Base-by-base conservation (phyloP, 192 early-diverging fungal genomes). In the Nowakowskiella sp. region DNA sequence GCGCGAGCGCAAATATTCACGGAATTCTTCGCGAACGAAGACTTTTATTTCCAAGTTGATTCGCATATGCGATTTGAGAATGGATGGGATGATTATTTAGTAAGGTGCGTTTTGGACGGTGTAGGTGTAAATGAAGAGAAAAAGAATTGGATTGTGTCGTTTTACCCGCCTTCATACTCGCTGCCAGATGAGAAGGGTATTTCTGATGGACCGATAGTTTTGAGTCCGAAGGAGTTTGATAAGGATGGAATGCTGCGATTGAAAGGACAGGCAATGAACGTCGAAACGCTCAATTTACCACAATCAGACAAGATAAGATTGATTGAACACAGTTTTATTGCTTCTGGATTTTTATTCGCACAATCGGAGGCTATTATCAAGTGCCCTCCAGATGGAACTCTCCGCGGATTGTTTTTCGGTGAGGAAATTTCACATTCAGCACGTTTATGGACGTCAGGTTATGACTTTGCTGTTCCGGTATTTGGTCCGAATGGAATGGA, bases 341-440 rank as follows among this genome's bases (percentile, higher is more conserved):
- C 61, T 8, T 46, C 58, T 4, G 61, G 61, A 44, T 30, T 56
- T 21, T 36, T 63, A 9, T 63, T 63, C 44, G 44, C 32, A 24
- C 58, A 10, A 13, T 6, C 9, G 31, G 58, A 58, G 8, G 45
- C 31, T 2, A 42, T 53, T 5, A 24, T 9, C 6, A 52, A 42
- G 34, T 21, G 45, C 28, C 47, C 39, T 51, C 42, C 4, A 9
- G 53, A 58, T 6, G 7, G 7, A 19, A n/a, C 44, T 0, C 48
- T 63, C 2, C 6, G 6, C 10, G 61, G 61, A 7, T 29, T 63
- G 36, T 63, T 63, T 62, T 63, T 63, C 31, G 61, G 61, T 22
- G 61, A 63, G 34, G 61, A 63, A 31, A 26, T 16, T n/a, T n/a
- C n/a, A n/a, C n/a, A n/a, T n/a, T n/a, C n/a, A n/a, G n/a, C n/a